Evolutionary conservation across 1,284 basidiomycete species (phyloP).

Genomic region (Ganoderma leucocontextum): DNA sequence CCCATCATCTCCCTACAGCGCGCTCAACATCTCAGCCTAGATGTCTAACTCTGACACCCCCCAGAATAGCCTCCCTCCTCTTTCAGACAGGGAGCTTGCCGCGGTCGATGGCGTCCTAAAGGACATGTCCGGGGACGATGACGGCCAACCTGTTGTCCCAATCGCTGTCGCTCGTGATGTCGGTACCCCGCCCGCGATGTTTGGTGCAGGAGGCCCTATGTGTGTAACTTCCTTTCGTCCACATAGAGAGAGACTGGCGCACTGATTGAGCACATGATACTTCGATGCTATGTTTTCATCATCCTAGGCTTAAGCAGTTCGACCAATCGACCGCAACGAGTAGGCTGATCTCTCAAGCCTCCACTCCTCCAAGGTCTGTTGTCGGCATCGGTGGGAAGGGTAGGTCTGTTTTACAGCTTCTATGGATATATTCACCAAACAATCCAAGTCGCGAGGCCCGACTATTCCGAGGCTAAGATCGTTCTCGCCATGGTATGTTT

Average conservation of each 20-base stretch:
- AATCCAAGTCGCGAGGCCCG: slow-evolving; percentile 87
- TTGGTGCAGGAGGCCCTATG: slow-evolving; percentile 51
- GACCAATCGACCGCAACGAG: slow-evolving; percentile 77
- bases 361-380: slow-evolving; percentile 79
- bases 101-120: slow-evolving; percentile 42
- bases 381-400: slow-evolving; percentile 87
- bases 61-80: slow-evolving; percentile 21
- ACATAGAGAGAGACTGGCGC: background rate
- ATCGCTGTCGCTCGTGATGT: slow-evolving; percentile 23
- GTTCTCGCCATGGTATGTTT: slow-evolving; percentile 91
- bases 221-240: slow-evolving; percentile 29
- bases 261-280: background rate
- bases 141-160: slow-evolving; percentile 24
- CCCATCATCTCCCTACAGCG: slow-evolving; percentile 6
- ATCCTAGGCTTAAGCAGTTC: slow-evolving; percentile 75
- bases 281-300: background rate
- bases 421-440: slow-evolving; percentile 7
- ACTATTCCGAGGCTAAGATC: slow-evolving; percentile 98
- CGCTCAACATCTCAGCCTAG: background rate
- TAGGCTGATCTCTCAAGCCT: slow-evolving; percentile 69
- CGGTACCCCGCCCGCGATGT: slow-evolving; percentile 42
- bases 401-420: slow-evolving; percentile 38
- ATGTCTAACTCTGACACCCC: slow-evolving; percentile 37
- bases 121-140: slow-evolving; percentile 37
- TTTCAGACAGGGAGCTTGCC: slow-evolving; percentile 39